Percentiles rank a stretch among this genome's conserved stretches.
Conservation (phyloP, 1,284 basidiomycete genomes). For the Golubevia pallescens region DNA sequence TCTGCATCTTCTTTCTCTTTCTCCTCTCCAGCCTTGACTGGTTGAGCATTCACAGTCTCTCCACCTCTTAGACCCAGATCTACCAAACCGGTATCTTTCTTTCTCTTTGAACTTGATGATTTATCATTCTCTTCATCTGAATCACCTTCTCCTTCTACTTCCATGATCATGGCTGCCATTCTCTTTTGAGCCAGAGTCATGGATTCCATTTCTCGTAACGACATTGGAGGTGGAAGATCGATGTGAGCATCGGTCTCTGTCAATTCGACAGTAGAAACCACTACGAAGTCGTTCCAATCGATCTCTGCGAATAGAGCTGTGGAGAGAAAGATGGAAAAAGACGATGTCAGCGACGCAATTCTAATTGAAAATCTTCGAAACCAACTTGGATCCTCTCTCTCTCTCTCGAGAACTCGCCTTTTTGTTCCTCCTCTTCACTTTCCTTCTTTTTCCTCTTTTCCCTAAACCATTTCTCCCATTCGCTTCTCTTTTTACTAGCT, state of each 20-base stretch:
- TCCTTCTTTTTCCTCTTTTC: slow-evolving; percentile 84
- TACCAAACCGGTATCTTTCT: too few relatives aligned
- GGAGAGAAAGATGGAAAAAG: neutral
- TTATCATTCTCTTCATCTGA: too few relatives aligned
- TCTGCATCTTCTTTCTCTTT: neutral
- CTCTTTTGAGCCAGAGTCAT: slow-evolving; percentile 97
- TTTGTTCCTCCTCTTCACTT: slow-evolving; percentile 77
- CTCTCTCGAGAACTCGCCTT: slow-evolving; percentile 6
- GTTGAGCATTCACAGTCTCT: too few relatives aligned
- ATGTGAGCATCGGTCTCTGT: slow-evolving; percentile 81
- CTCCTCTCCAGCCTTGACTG: neutral
- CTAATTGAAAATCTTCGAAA: neutral
- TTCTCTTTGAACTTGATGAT: too few relatives aligned
- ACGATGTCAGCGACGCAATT: neutral
- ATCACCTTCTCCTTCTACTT: slow-evolving; percentile 58
- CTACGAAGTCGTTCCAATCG: slow-evolving; percentile 99
- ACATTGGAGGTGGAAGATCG: slow-evolving; percentile 93
- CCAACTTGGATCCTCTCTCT: too few relatives aligned
- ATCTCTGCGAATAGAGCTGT: slow-evolving; percentile 77
- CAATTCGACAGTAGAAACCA: slow-evolving; percentile 98
- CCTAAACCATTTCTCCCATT: slow-evolving; percentile 83
- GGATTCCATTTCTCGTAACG: slow-evolving; percentile 88
- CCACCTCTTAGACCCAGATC: too few relatives aligned
- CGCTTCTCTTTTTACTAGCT: slow-evolving; percentile 71
- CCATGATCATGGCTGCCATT: slow-evolving; percentile 98